Evolutionary conservation across 2,329 filamentous ascomycete genomes (phyloP).

Genomic region (Trichoderma brevicompactum): DNA sequence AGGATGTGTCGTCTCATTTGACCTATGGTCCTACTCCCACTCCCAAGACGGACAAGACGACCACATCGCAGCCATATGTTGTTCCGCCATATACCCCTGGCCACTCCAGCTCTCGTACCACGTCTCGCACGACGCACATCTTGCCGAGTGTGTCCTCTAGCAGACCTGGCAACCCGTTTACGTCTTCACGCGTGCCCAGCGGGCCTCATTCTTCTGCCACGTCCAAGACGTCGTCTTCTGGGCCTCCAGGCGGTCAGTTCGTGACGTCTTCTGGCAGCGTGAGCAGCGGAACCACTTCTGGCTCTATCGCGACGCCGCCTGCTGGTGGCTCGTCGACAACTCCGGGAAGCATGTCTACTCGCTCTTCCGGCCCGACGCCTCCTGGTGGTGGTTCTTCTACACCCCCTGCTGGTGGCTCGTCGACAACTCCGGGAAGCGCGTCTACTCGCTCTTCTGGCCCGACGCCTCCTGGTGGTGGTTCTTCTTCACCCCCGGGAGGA

Average conservation of each 20-base stretch:
- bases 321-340: not conserved
- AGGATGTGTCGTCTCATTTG: not conserved
- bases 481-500: not conserved
- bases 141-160: not conserved
- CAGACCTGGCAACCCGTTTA: not conserved
- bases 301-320: not conserved
- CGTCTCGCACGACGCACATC: not conserved
- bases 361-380: not conserved
- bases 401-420: not conserved
- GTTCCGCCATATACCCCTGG: not conserved
- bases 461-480: no score
- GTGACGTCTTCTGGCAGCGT: slow-evolving; percentile 4
- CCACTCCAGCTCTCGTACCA: not conserved
- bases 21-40: not conserved
- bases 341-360: not conserved
- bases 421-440: not conserved
- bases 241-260: slow-evolving; percentile 9
- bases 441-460: not conserved
- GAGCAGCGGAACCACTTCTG: not conserved
- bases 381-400: not conserved
- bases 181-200: not conserved
- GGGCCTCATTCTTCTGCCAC: not conserved
- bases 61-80: not conserved
- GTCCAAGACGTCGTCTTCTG: not conserved
- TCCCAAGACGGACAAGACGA: not conserved